phyloP scores from a whole-genome alignment of 2,329 filamentous ascomycete species.

The Fusarium setosum region DNA sequence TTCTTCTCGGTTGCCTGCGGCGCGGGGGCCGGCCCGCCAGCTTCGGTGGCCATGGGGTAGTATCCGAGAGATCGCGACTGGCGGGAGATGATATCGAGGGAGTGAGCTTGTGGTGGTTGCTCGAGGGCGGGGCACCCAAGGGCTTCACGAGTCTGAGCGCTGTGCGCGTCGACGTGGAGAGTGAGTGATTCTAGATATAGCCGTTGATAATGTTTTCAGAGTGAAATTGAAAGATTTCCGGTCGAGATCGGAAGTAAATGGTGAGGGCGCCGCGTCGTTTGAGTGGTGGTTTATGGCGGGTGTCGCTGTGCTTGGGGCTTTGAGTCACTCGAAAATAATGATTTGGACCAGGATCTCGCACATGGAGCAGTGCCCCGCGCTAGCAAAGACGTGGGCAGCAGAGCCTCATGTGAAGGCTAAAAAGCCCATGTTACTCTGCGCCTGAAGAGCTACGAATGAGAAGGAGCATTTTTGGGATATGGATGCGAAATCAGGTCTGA shows the following conservation, averaged over 20 bases:
- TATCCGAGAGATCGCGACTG: slow-evolving; percentile 13
- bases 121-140: slow-evolving; percentile 35
- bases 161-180: slow-evolving; percentile 6
- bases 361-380: slow-evolving; percentile 49
- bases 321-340: slow-evolving; percentile 51
- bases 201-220: not conserved
- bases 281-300: slow-evolving; percentile 13
- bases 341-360: slow-evolving; percentile 33
- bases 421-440: not conserved
- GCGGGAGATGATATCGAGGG: slow-evolving; percentile 14
- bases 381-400: slow-evolving; percentile 35
- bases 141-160: slow-evolving; percentile 9
- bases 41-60: slow-evolving; percentile 48
- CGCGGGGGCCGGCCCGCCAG: slow-evolving; percentile 44
- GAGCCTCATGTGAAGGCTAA: slow-evolving; percentile 20
- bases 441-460: not conserved
- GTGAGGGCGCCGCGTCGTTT: not conserved
- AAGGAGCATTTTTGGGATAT: not conserved
- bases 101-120: slow-evolving; percentile 26
- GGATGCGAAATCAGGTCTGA: not conserved
- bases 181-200: not conserved
- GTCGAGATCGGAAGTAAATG: slow-evolving; percentile 2
- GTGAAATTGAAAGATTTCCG: not conserved
- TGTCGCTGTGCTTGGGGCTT: slow-evolving; percentile 30
- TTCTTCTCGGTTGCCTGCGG: slow-evolving; percentile 41